These are phyloP conservation scores for Cadophora sp. DNA, from an alignment of 2,329 filamentous ascomycete species.

Conservation along the genomic window DNA sequence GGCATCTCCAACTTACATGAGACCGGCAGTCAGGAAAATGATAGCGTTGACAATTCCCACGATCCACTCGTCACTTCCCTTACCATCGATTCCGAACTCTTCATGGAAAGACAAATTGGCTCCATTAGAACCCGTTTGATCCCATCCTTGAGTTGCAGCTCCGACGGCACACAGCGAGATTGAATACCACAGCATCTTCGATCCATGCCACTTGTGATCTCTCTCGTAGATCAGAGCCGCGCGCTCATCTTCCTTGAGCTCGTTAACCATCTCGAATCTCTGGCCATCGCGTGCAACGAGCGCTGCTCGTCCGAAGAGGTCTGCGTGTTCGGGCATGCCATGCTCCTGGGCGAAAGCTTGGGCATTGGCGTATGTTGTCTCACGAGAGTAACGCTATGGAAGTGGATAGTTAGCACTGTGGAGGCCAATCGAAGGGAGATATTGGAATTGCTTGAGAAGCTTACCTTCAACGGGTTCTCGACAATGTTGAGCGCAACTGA, in stretches of 20 bases:
- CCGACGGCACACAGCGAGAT: slow-evolving; percentile 71
- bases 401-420: slow-evolving; percentile 5
- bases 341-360: slow-evolving; percentile 64
- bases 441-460: slow-evolving; percentile 5
- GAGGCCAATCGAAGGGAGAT: not conserved
- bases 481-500: slow-evolving; percentile 20
- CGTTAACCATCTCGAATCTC: slow-evolving; percentile 28
- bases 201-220: slow-evolving; percentile 71
- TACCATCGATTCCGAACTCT: slow-evolving; percentile 47
- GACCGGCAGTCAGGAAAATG: slow-evolving; percentile 57
- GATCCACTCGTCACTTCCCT: slow-evolving; percentile 51
- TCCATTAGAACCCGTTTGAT: slow-evolving; percentile 50
- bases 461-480: slow-evolving; percentile 20
- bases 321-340: slow-evolving; percentile 61
- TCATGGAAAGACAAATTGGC: slow-evolving; percentile 49
- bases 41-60: slow-evolving; percentile 63
- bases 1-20: slow-evolving; percentile 45
- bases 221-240: slow-evolving; percentile 56
- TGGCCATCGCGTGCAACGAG: slow-evolving; percentile 48
- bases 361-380: slow-evolving; percentile 51
- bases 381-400: slow-evolving; percentile 48
- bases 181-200: slow-evolving; percentile 67
- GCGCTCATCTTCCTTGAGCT: slow-evolving; percentile 42
- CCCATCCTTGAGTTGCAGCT: slow-evolving; percentile 62
- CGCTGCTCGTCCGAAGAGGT: slow-evolving; percentile 67